Percentiles rank a stretch among this genome's conserved stretches.
Evolutionary conservation across 1,284 basidiomycete genomes (phyloP).

Genomic region (Cryptococcus sp.): DNA sequence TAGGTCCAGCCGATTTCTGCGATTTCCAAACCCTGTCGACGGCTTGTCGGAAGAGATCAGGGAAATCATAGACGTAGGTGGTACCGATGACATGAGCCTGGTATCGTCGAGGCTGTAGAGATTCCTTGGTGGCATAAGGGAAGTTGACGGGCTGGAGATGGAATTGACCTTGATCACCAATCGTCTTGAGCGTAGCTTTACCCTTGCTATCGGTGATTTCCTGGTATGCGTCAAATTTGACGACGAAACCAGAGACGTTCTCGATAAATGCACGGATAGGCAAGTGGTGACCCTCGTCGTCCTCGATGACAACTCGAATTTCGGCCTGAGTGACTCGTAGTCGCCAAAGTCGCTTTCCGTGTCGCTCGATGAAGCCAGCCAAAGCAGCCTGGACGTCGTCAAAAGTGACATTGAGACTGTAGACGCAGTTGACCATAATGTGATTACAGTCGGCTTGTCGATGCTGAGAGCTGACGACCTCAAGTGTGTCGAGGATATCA

Average conservation of each 20-base stretch:
- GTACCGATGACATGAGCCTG: constrained; percentile 99
- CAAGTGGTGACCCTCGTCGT: constrained; percentile 84
- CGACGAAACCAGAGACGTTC: constrained; percentile 97
- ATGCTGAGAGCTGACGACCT: constrained; percentile 80
- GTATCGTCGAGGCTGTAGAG: constrained; percentile 97
- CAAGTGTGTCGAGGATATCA: constrained; percentile 88
- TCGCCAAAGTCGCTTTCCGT: constrained; percentile 96
- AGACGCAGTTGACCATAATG: constrained; percentile 97
- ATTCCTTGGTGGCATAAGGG: constrained; percentile 94
- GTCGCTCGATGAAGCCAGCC: constrained; percentile 95
- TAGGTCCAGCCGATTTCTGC: constrained; percentile 61
- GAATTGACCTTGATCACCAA: constrained; percentile 81
- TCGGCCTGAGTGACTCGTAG: constrained; percentile 95
- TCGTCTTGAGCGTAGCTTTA: constrained; percentile 88
- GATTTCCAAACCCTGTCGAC: constrained; percentile 88
- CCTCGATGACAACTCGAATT: constrained; percentile 91
- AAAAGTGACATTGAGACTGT: constrained; percentile 90
- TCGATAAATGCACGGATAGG: constrained; percentile 97
- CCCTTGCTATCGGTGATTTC: constrained; percentile 96
- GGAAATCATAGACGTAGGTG: constrained; percentile 98
- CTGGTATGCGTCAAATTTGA: constrained; percentile 98
- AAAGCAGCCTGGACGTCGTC: constrained; percentile 95
- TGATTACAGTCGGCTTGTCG: constrained; percentile 92
- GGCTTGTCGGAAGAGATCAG: constrained; percentile 95
- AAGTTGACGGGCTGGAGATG: constrained; percentile 90